Percentiles rank a stretch among this genome's conserved stretches.
Evolutionary conservation across 495 filamentous ascomycete species (phyloP).

Genomic region (Neurospora sp.): DNA sequence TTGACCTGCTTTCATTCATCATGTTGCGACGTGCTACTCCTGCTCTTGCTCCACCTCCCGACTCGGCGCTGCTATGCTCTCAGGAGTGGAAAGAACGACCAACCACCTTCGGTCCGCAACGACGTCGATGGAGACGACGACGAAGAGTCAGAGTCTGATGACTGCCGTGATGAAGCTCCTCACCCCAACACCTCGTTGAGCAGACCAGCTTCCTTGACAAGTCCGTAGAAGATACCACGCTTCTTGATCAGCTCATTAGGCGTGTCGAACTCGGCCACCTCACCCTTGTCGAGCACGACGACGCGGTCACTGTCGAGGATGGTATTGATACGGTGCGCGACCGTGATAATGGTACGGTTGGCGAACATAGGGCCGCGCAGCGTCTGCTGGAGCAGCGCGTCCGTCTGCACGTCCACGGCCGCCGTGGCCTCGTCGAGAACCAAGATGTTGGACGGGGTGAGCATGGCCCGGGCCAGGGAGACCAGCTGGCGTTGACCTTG

Average conservation of each 20-base stretch:
- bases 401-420: conserved; percentile 90
- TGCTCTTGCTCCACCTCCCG: background rate
- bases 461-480: conserved; percentile 81
- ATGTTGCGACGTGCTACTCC: background rate
- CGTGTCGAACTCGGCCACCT: conserved; percentile 40
- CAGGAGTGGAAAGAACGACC: background rate
- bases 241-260: conserved; percentile 33
- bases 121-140: background rate
- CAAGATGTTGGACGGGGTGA: conserved; percentile 93
- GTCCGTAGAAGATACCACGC: conserved; percentile 33
- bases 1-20: background rate
- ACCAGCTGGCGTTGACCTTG: conserved; percentile 88
- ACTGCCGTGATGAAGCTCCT: background rate
- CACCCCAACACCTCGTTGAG: conserved; percentile 12
- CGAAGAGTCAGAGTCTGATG: background rate
- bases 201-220: conserved; percentile 40
- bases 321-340: conserved; percentile 95
- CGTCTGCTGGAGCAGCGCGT: conserved; percentile 67
- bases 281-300: conserved; percentile 64
- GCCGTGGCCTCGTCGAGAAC: conserved; percentile 97
- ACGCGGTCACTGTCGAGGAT: conserved; percentile 90
- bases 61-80: background rate
- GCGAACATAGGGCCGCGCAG: conserved; percentile 58
- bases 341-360: conserved; percentile 93
- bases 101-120: background rate